Evolutionary conservation across 345 rosid genomes (phyloP).

Genomic region (Mercurialis annua): DNA sequence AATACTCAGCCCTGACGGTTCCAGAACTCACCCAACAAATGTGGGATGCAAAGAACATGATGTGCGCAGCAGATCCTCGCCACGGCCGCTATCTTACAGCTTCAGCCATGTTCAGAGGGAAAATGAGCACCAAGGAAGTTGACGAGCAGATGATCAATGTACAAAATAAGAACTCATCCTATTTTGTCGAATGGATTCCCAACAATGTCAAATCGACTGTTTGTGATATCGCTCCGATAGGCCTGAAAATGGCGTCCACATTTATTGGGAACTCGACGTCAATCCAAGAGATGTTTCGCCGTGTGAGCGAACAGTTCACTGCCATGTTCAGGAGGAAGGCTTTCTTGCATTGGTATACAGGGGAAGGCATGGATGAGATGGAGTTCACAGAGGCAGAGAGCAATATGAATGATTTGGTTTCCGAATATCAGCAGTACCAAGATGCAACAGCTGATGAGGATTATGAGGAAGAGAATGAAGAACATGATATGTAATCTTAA

Average conservation of each 20-base stretch:
- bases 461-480: slow-evolving; percentile 34
- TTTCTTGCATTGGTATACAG: slow-evolving; percentile 70
- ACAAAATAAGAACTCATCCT: slow-evolving; percentile 65
- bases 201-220: slow-evolving; percentile 51
- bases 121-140: slow-evolving; percentile 50
- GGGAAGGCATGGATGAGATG: slow-evolving; percentile 76
- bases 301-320: slow-evolving; percentile 52
- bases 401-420: slow-evolving; percentile 54
- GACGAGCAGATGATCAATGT: slow-evolving; percentile 68
- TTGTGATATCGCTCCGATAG: slow-evolving; percentile 47
- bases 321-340: slow-evolving; percentile 78
- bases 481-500: slow-evolving; percentile 25
- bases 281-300: slow-evolving; percentile 48
- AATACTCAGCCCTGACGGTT: slow-evolving; percentile 40
- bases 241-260: slow-evolving; percentile 49
- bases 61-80: slow-evolving; percentile 48
- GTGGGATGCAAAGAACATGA: slow-evolving; percentile 62
- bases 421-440: slow-evolving; percentile 52
- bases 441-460: slow-evolving; percentile 50
- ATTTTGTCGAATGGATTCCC: slow-evolving; percentile 73
- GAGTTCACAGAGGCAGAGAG: slow-evolving; percentile 62
- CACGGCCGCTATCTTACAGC: slow-evolving; percentile 48
- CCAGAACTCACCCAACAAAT: slow-evolving; percentile 54
- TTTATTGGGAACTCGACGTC: slow-evolving; percentile 50
- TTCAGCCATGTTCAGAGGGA: slow-evolving; percentile 51